These are phyloP conservation scores for Xylaria sp. DNA, from an alignment of 2,329 filamentous ascomycete genomes.

Conservation along the genomic window DNA sequence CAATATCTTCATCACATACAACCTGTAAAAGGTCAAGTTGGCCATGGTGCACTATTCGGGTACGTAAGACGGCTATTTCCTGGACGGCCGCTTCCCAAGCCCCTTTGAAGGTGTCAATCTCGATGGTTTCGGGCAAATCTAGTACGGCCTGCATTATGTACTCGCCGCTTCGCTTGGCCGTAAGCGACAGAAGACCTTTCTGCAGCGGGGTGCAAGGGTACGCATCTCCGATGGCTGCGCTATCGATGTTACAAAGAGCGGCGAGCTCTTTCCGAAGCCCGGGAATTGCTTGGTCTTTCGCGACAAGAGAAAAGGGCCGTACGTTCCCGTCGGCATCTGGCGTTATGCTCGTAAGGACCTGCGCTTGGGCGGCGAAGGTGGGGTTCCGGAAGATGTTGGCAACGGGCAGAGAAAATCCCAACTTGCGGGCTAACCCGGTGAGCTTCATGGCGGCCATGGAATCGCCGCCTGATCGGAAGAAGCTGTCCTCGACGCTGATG, in stretches of 20 bases:
- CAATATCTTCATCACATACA: neutral
- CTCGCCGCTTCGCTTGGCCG: slow-evolving; percentile 8
- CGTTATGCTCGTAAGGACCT: slow-evolving; percentile 1
- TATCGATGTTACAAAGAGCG: neutral
- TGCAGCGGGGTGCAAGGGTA: slow-evolving; percentile 16
- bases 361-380: slow-evolving; percentile 3
- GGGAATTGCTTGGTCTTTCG: slow-evolving; percentile 1
- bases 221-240: neutral
- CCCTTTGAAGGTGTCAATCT: neutral
- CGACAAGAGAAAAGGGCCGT: neutral
- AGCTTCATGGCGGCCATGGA: slow-evolving; percentile 7
- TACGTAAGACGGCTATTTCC: slow-evolving; percentile 7
- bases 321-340: neutral
- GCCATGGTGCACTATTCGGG: slow-evolving; percentile 6
- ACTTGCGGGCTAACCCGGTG: slow-evolving; percentile 3
- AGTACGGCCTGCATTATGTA: slow-evolving; percentile 11
- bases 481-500: slow-evolving; percentile 3
- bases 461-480: slow-evolving; percentile 2
- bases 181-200: slow-evolving; percentile 8
- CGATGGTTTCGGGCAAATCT: neutral
- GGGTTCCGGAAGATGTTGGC: slow-evolving; percentile 9
- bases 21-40: slow-evolving; percentile 9
- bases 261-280: slow-evolving; percentile 12
- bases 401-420: slow-evolving; percentile 2
- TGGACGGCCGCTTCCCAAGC: slow-evolving; percentile 5